A percentile compares a stretch with the other conserved stretches of the same genome.
phyloP scores from a whole-genome alignment of 2,329 filamentous ascomycete genomes.

The Xylariales sp. region DNA sequence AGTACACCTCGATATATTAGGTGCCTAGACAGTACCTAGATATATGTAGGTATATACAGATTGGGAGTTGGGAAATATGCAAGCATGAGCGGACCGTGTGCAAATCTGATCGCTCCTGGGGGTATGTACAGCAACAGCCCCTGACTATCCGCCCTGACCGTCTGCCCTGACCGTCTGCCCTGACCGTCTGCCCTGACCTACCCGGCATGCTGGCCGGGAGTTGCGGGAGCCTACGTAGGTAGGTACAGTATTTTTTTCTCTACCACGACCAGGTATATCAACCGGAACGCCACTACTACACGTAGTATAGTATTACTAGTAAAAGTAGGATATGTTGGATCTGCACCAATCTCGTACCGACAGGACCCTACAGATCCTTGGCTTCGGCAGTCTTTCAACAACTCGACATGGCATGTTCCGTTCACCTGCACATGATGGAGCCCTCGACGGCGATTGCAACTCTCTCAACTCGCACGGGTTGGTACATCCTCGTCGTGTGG shows the following conservation, averaged over 20 bases:
- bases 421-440: not conserved
- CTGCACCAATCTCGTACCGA: conserved; percentile 15
- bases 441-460: not conserved
- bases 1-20: too few species aligned
- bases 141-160: not conserved
- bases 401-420: conserved; percentile 20
- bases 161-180: too few species aligned
- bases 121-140: conserved; percentile 12
- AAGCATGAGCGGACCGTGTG: conserved; percentile 26
- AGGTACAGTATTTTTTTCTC: too few species aligned
- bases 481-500: not conserved
- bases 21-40: too few species aligned
- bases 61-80: conserved; percentile 4
- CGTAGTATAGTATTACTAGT: not conserved
- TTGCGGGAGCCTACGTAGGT: conserved; percentile 1
- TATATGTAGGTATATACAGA: not conserved
- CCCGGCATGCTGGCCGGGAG: conserved; percentile 7
- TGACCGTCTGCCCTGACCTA: not conserved
- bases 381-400: conserved; percentile 16
- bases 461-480: not conserved
- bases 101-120: conserved; percentile 6
- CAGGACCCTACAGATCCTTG: conserved; percentile 23
- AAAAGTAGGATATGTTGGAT: not conserved
- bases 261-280: not conserved
- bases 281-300: not conserved